Conservation (phyloP, 1,284 basidiomycete species). For the Fomitopsis pinicola region DNA sequence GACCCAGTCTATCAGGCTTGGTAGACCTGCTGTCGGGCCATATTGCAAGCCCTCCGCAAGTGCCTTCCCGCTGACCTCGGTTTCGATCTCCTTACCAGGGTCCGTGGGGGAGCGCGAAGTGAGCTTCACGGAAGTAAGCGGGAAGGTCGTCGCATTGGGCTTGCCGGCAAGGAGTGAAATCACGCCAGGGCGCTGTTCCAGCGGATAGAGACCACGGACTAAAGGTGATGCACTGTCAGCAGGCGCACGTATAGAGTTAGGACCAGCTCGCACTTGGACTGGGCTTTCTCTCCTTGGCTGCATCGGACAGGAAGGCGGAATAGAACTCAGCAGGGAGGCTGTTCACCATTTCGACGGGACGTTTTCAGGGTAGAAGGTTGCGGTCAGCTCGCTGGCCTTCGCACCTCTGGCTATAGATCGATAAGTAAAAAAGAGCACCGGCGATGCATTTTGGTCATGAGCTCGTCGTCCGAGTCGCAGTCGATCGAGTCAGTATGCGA, state of each 20-base stretch:
- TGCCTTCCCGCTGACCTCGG: constrained; percentile 52
- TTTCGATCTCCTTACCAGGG: constrained; percentile 36
- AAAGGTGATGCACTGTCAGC: not conserved
- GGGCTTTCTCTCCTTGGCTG: constrained; percentile 53
- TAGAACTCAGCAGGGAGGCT: constrained; percentile 50
- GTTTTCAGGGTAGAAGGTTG: no score
- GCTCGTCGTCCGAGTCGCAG: not conserved
- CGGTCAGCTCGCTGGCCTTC: no score
- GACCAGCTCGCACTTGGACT: constrained; percentile 49
- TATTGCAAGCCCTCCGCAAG: constrained; percentile 74
- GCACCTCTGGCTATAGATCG: no score
- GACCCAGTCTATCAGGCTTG: constrained; percentile 62
- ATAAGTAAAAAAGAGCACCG: not conserved
- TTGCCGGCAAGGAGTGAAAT: constrained; percentile 86
- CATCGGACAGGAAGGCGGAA: constrained; percentile 48
- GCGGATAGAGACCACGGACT: constrained; percentile 58
- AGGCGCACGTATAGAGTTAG: not conserved
- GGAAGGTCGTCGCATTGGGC: constrained; percentile 89
- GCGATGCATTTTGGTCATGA: not conserved
- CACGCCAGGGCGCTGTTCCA: constrained; percentile 76
- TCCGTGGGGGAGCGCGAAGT: constrained; percentile 43
- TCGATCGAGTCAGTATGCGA: no score
- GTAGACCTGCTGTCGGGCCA: constrained; percentile 70
- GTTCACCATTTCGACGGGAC: constrained; percentile 22
- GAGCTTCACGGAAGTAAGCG: constrained; percentile 75